Base-by-base conservation (phyloP, 129 eudicot species). In the Sambucus nigra region DNA sequence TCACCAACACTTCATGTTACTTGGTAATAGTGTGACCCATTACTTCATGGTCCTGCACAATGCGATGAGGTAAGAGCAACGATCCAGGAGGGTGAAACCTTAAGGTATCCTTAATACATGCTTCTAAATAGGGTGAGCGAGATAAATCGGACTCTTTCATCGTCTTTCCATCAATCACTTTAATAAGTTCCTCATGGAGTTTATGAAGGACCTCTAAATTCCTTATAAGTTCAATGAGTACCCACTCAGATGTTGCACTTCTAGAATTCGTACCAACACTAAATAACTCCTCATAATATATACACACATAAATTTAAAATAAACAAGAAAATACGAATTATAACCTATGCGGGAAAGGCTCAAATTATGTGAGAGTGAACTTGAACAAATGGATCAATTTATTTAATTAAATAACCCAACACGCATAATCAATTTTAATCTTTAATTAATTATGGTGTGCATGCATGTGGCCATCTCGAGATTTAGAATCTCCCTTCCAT, bases 41-140 rank as follows among this genome's bases (percentile, higher is more conserved):
- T 25, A 76, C 57, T 18, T 71, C 52, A 5, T 69, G 53, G 5
- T 69, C 55, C 54, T 57, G 15, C 3, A 31, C 54, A 18, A 61
- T 64, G 22, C 29, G 51, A 20, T 46, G 78, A n/a, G 73, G 74
- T 31, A 61, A 41, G 17, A 71, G 64, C 50, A 76, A 44, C 4
- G 82, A 71, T 42, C 56, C 71, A 13, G 71, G 78, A 42, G 82
- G 82, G 15, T 76, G 82, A 19, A 70, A 53, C 48, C 78, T 66
- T 8, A 71, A 65, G 16, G 78, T 66, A 53, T 76, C 82, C 38
- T 73, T 67, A 0, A 55, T 50, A 25, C 76, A 67, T 2, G 82
- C 82, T 38, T 66, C 67, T 23, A 76, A 29, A 39, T 55, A 76
- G 0, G 44, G 68, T 32, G 56, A 68, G 51, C 11, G 21, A 13